Evolutionary conservation across 139 green algal species (phyloP), one percentile per base, ranked within the genome.

Genomic region (Chlorella sp.): DNA sequence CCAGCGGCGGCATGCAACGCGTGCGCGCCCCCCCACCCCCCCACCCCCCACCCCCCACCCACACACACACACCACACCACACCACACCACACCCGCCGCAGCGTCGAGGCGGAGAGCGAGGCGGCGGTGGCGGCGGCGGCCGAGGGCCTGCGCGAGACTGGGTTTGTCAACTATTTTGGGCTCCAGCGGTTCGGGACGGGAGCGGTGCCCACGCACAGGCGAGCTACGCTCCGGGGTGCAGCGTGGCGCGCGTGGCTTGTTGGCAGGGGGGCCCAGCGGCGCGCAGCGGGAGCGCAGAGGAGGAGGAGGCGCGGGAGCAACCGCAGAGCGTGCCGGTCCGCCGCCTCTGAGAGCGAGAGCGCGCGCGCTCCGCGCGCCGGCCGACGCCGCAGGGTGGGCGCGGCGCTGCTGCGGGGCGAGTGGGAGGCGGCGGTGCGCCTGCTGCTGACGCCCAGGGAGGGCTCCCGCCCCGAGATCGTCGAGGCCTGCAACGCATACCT

Each of bases 161-260:
- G 95, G 45, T 98, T 98, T 78, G 81, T 98, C 67, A 98, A 98
- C 84, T 98, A 98, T 77, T 98, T 92, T 78, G 95, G 95, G 0
- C 82, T 97, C 78, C 94, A 99, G 84, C 87, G 96, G 17, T 99
- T 99, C 82, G 95, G 96, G 62, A 91, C 62, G 1, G 88, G 88
- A 15, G 74, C 56, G 2, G 71, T 86, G 23, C 71, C 88, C 21
- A 99, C 95, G 0, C 94, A 99, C 82, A 76, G 53, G 74, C 83
- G 36, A 23, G 50, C 3, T 14, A 3, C 2, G 40, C 23, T 27
- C 25, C 17, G 43, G 0, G 29, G 8, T 12, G 25, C 35, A 12
- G 33, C 4, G 29, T 31, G 59, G 15, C 33, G 59, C 14, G 1
- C 33, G 5, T 11, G 11, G 3, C 14, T 14, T 40, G 36, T 36